Conservation (phyloP, 257 asterid species). For the Scutellaria minor region DNA sequence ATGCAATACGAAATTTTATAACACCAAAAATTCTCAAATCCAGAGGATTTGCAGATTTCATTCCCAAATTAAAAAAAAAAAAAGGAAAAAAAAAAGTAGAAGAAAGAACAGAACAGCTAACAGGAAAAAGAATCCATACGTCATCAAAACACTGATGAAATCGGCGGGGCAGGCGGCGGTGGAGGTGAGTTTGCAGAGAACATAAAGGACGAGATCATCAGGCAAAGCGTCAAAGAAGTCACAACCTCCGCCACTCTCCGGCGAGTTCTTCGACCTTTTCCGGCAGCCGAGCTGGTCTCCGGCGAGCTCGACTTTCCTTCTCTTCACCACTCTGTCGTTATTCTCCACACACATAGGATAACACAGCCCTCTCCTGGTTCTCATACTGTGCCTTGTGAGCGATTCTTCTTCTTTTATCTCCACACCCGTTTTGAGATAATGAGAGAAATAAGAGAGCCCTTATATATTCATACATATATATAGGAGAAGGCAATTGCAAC, state of each 20-base stretch:
- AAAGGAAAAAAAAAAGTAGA: background rate
- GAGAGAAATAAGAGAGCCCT: conserved; percentile 17
- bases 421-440: conserved; percentile 32
- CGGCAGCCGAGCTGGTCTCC: conserved; percentile 37
- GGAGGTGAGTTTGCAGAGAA: conserved; percentile 75
- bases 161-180: conserved; percentile 69
- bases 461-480: conserved; percentile 20
- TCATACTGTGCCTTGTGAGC: conserved; percentile 42
- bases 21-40: background rate
- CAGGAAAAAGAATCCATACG: conserved; percentile 49
- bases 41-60: background rate
- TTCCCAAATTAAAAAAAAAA: background rate
- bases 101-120: too few species aligned
- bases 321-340: conserved; percentile 34
- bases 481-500: background rate
- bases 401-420: conserved; percentile 26
- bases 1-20: background rate
- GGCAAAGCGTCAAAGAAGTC: conserved; percentile 76
- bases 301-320: conserved; percentile 38
- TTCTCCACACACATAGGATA: conserved; percentile 51
- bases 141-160: conserved; percentile 65
- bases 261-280: conserved; percentile 43
- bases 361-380: conserved; percentile 62
- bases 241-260: conserved; percentile 34
- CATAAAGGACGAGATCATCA: conserved; percentile 72